These are phyloP conservation scores for Plantago lanceolata DNA, from an alignment of 305 asterid genomes.

Conservation along the genomic window DNA sequence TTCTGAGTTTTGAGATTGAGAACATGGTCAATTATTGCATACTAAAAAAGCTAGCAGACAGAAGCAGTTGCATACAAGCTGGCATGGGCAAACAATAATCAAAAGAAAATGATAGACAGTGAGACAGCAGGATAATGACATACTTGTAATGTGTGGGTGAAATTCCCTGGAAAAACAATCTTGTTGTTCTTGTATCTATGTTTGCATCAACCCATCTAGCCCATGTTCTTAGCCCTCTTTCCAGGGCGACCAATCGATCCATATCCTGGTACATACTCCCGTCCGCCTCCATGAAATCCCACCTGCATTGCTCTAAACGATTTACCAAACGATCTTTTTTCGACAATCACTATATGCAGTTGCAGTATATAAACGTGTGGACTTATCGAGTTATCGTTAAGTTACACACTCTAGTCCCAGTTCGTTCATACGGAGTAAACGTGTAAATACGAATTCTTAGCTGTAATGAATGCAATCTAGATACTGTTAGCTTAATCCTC, in stretches of 20 bases:
- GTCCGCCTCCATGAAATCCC: conserved; percentile 79
- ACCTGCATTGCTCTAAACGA: conserved; percentile 40
- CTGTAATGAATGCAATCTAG: too few species aligned
- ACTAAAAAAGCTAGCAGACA: conserved; percentile 26
- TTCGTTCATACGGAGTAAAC: too few species aligned
- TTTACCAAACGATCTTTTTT: neutral
- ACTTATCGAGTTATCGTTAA: too few species aligned
- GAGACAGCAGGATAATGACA: conserved; percentile 10
- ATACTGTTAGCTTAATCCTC: too few species aligned
- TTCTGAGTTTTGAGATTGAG: too few species aligned
- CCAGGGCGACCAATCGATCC: conserved; percentile 67
- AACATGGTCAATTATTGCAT: conserved; percentile 13
- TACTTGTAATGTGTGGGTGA: conserved; percentile 94
- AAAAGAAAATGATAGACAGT: neutral
- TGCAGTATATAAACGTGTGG: neutral
- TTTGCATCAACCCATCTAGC: conserved; percentile 74
- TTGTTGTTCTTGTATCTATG: conserved; percentile 50
- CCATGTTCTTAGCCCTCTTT: conserved; percentile 82
- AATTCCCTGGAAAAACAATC: conserved; percentile 75
- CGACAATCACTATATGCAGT: too few species aligned
- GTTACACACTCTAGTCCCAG: too few species aligned
- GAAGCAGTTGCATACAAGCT: conserved; percentile 30
- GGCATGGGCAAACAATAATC: conserved; percentile 28
- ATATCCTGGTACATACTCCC: conserved; percentile 64
- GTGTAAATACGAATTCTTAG: too few species aligned